Evolutionary conservation across 306 rosid species (phyloP).

Genomic region (Quercus glauca): DNA sequence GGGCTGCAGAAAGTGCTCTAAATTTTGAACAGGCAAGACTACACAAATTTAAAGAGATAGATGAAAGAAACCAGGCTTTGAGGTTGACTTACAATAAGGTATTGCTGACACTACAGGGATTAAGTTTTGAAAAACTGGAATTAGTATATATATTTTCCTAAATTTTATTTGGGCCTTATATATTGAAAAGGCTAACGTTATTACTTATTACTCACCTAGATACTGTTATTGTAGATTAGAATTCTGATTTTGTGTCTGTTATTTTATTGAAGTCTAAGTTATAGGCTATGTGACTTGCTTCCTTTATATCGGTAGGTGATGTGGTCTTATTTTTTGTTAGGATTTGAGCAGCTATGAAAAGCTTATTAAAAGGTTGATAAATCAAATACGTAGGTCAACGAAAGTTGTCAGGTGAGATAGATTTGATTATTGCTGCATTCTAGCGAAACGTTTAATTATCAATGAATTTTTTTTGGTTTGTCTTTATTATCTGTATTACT

Average conservation of each 20-base stretch:
- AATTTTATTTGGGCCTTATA: neutral
- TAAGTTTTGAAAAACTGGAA: too few relatives aligned
- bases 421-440: constrained; percentile 3
- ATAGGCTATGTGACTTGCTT: too few relatives aligned
- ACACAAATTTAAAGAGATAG: too few relatives aligned
- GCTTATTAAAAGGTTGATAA: constrained; percentile 56
- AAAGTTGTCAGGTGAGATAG: constrained; percentile 68
- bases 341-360: constrained; percentile 57
- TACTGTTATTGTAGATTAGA: neutral
- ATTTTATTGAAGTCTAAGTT: neutral
- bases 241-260: constrained; percentile 3
- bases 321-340: constrained; percentile 31
- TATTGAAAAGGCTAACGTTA: neutral
- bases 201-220: neutral
- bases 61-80: too few relatives aligned
- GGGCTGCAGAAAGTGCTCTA: too few relatives aligned
- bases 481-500: neutral
- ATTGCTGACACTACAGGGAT: too few relatives aligned
- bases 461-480: neutral
- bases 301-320: too few relatives aligned
- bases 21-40: too few relatives aligned
- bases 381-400: constrained; percentile 60
- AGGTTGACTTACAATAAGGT: too few relatives aligned
- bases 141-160: constrained; percentile 2
- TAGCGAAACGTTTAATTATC: neutral